Base-by-base conservation (phyloP, 2,329 filamentous ascomycete species). In the Colletotrichum aenigma region DNA sequence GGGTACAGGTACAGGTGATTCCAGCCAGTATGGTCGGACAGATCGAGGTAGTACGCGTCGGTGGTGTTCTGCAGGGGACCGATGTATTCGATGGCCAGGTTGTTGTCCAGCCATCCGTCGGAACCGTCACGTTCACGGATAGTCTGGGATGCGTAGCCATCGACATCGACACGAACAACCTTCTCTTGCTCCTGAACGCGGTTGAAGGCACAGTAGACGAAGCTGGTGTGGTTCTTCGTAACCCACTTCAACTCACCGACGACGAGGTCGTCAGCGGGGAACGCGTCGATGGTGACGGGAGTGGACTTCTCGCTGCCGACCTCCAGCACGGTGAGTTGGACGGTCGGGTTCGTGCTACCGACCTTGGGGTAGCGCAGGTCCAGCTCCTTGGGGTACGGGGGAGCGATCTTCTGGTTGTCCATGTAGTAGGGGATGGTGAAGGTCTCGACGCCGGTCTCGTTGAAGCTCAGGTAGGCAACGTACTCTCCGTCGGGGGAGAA, bases 401-500 rank as follows among this genome's bases (percentile, higher is more conserved):
- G 91, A 0, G 92, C 91, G 16, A 91, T 81, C 28, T 89, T 83
- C 74, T 91, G 82, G 72, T 88, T 86, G 69, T 91, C 86, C 89
- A 93, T 93, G 82, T 91, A 94, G 82, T 93, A 94, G 0, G 91
- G 91, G 13, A 94, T 88, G 0, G 89, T 91, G 81, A 91, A 94
- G 1, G 92, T 93, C 4, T 87, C 89, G 8, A 94, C 93, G 1
- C 92, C 92, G 1, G 92, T 93, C 85, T 94, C 92, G 82, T 99
- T 97, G 7, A 97, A 99, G 34, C 96, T 93, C 76, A 99, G 87
- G 83, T 98, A 99, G 26, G 97, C 95, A 74, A 99, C 86, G 82
- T 94, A 98, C 80, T 95, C 94, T 67, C 96, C 97, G 82, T 97
- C 95, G 43, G 93, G 90, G 38, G 95, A 96, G 96, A 96, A 99